A percentile compares a stretch with the other conserved stretches of the same genome.
Evolutionary conservation across 345 rosid genomes (phyloP).

Genomic region (Trapa bicornis): DNA sequence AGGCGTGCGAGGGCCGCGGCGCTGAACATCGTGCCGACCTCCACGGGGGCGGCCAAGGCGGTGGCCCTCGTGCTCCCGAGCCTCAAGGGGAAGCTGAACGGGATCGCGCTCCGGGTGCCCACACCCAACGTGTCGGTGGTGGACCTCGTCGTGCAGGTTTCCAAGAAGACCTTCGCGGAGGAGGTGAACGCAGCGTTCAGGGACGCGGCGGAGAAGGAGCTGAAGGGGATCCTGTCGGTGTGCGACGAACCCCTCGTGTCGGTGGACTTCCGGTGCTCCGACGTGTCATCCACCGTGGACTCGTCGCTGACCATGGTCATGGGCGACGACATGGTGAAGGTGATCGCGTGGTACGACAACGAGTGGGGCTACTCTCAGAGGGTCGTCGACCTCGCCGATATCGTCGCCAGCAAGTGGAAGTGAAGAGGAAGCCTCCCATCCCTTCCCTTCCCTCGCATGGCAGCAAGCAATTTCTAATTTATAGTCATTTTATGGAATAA

Average conservation of each 20-base stretch:
- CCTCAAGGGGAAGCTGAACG: conserved; percentile 88
- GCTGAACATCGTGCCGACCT: conserved; percentile 85
- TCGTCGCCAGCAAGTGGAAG: conserved; percentile 83
- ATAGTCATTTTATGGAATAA: background rate
- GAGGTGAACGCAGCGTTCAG: conserved; percentile 91
- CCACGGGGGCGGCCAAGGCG: conserved; percentile 94
- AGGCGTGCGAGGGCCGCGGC: conserved; percentile 97
- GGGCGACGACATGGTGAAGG: conserved; percentile 99
- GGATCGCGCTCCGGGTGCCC: conserved; percentile 92
- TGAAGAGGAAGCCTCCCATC: conserved; percentile 8
- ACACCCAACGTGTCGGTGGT: conserved; percentile 94
- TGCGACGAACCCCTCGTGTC: conserved; percentile 97
- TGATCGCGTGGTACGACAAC: conserved; percentile 94
- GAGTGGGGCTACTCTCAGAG: conserved; percentile 99
- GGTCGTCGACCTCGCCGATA: conserved; percentile 90
- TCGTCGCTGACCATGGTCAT: conserved; percentile 89
- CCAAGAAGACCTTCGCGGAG: conserved; percentile 88
- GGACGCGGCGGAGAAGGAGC: conserved; percentile 70
- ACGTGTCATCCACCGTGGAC: conserved; percentile 84
- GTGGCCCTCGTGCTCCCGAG: conserved; percentile 88
- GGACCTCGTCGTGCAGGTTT: conserved; percentile 86
- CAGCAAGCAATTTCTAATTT: background rate
- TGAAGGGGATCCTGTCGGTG: conserved; percentile 65
- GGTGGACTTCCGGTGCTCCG: conserved; percentile 85
- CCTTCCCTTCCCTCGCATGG: too few relatives aligned